phyloP scores from a whole-genome alignment of 2,329 filamentous ascomycete species.

The Juglanconis juglandina region DNA sequence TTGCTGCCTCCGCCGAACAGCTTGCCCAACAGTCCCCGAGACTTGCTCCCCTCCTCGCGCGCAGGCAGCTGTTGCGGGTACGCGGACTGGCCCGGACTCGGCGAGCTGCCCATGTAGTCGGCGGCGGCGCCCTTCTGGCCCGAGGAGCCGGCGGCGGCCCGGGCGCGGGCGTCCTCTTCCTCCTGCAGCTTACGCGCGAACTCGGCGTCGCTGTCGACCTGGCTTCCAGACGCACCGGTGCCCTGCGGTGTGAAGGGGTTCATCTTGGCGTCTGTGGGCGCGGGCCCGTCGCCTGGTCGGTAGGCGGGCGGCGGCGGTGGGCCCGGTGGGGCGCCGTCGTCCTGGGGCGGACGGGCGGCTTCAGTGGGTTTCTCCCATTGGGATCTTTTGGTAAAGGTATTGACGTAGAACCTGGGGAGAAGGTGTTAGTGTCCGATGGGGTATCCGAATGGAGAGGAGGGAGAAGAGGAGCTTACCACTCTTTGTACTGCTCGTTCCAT shows the following conservation, averaged over 20 bases:
- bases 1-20: constrained; percentile 45
- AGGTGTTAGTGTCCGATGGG: background rate
- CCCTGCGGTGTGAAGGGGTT: constrained; percentile 64
- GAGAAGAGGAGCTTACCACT: constrained; percentile 50
- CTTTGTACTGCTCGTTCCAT: constrained; percentile 83
- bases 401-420: constrained; percentile 75
- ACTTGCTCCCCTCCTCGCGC: constrained; percentile 34
- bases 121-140: constrained; percentile 30
- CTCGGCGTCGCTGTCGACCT: constrained; percentile 63
- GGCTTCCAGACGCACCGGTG: constrained; percentile 28
- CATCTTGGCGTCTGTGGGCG: constrained; percentile 56
- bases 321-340: constrained; percentile 45
- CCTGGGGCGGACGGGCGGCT: constrained; percentile 52
- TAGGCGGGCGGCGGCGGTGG: constrained; percentile 68
- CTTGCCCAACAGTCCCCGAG: constrained; percentile 50
- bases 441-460: background rate
- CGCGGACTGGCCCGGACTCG: constrained; percentile 18
- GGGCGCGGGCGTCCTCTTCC: constrained; percentile 69
- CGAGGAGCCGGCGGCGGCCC: constrained; percentile 24
- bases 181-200: constrained; percentile 76
- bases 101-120: constrained; percentile 30
- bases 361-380: constrained; percentile 83
- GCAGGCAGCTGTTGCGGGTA: constrained; percentile 36
- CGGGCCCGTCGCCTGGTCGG: constrained; percentile 45
- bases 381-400: constrained; percentile 81